Evolutionary conservation across 805 yeast species (phyloP), one percentile per base, ranked within the genome.

Genomic region (Maudiozyma barnettii): DNA sequence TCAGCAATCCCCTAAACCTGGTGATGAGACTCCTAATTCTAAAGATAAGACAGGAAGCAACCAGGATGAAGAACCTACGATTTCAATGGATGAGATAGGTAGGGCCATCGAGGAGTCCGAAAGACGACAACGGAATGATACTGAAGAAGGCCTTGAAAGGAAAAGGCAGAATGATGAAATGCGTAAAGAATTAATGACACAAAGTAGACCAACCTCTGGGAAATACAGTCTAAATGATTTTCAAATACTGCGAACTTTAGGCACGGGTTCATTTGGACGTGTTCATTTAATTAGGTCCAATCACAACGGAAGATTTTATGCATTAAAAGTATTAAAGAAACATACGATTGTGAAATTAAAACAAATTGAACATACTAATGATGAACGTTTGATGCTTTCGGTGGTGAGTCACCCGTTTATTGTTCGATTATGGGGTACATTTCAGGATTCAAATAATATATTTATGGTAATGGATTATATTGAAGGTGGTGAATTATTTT

Each of bases 391-490:
- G 52, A 88, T 89, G 83, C 73, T 89, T 51, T 81, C 84, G 52
- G 68, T 84, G 45, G 95, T 87, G 7, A 84, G 84, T 54, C 95
- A 88, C 61, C 96, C 96, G 12, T 89, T 89, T 60, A 75, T 89
- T 46, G 84, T 87, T 48, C 76, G 96, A 58, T 82, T 89, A 84
- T 89, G 96, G 96, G 96, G 96, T 19, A 89, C 96, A 0, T 89
- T 84, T 68, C 96, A 89, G 67, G 96, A 89, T 69, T 72, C 83
- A 38, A 76, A 74, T 54, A 82, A 84, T 54, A 72, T 89, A 46
- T 89, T 87, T 61, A 86, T 89, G 93, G 87, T 89, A 40, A 89
- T 89, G 96, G 96, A 89, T 65, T 89, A 87, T 66, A 83, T 89
- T 51, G 96, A 89, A 70, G 96, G 96, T 53, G 96, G 96, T 48